These are phyloP conservation scores for Auriscalpium microsporum DNA, from an alignment of 768 basidiomycete species.

Conservation along the genomic window DNA sequence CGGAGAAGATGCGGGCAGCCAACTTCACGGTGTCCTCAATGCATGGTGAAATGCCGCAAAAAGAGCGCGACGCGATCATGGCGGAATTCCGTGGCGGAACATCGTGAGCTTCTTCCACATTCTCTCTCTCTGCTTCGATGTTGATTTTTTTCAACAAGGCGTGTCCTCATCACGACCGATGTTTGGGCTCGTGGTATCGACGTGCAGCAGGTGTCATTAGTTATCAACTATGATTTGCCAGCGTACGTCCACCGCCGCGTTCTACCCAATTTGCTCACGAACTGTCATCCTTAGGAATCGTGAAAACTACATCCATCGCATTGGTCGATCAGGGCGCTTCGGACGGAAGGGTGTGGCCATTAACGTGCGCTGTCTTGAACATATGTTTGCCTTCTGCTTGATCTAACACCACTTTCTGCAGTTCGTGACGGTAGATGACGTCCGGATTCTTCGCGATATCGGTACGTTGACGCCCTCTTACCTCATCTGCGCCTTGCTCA, in stretches of 20 bases:
- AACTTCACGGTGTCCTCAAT: constrained; percentile 96
- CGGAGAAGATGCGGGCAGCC: constrained; percentile 98
- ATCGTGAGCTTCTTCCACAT: constrained; percentile 45
- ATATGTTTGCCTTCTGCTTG: not conserved
- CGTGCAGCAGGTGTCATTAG: constrained; percentile 94
- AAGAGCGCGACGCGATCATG: constrained; percentile 95
- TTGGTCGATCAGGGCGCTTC: constrained; percentile 97
- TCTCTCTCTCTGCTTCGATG: constrained; percentile 10
- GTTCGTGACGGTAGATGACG: constrained; percentile 94
- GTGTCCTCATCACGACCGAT: constrained; percentile 92
- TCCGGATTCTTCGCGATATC: constrained; percentile 94
- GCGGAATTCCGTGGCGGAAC: constrained; percentile 90
- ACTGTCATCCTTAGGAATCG: constrained; percentile 51
- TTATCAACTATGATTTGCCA: constrained; percentile 95
- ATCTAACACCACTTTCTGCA: constrained; percentile 21
- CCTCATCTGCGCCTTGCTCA: not conserved
- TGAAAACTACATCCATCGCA: constrained; percentile 99
- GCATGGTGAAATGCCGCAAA: constrained; percentile 96
- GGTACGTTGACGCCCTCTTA: constrained; percentile 35
- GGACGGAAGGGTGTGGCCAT: constrained; percentile 99
- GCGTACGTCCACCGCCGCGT: constrained; percentile 48
- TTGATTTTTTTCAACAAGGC: constrained; percentile 36
- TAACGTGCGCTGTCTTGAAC: constrained; percentile 54
- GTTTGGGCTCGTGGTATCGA: constrained; percentile 98
- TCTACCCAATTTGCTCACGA: not conserved